Evolutionary conservation across 768 basidiomycete genomes (phyloP), one percentile per base, ranked within the genome.

Genomic region (Cystobasidium onofrii): DNA sequence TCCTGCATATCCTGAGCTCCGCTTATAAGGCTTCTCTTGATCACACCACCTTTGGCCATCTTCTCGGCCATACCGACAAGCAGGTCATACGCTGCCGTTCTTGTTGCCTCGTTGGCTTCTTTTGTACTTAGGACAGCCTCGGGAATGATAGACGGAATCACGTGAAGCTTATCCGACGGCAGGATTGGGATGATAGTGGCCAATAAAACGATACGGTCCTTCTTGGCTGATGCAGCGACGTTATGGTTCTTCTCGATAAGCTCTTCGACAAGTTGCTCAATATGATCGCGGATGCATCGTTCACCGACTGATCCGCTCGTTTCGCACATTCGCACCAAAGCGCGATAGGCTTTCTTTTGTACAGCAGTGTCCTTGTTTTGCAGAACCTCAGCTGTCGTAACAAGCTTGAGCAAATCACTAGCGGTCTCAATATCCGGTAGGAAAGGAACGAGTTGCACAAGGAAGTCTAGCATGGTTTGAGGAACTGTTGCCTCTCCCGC

Each of bases 81-180:
- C 55, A 96, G 82, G 15, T 94, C 91, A 80, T 95, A 99, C 0
- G 94, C 93, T 3, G 89, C 91, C 64, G 85, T 85, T 61, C 96
- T 86, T 0, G 93, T 88, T 78, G 91, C 92, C 80, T 93, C 92
- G 39, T 95, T 95, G 1, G 93, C 91, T 80, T 99, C 95, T 80
- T 99, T 99, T 15, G 94, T 97, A 0, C 91, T 92, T 31, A 99
- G 83, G 10, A 98, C 90, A 17, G 90, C 91, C 82, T 99, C 96
- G 1, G 95, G 92, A 57, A 98, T 89, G 27, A 98, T 83, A 0
- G 89, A 88, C 0, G 92, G 90, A 62, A 99, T 88, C 62, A 95
- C 82, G 77, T 96, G 90, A 76, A 98, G 82, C 23, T 87, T 85
- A 4, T 87, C 85, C 0, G 88, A 81, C 0, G 91, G 88, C 36